Percentiles rank a stretch among this genome's conserved stretches.
phyloP scores from a whole-genome alignment of 257 asterid species.

The Euphrasia confusa region DNA sequence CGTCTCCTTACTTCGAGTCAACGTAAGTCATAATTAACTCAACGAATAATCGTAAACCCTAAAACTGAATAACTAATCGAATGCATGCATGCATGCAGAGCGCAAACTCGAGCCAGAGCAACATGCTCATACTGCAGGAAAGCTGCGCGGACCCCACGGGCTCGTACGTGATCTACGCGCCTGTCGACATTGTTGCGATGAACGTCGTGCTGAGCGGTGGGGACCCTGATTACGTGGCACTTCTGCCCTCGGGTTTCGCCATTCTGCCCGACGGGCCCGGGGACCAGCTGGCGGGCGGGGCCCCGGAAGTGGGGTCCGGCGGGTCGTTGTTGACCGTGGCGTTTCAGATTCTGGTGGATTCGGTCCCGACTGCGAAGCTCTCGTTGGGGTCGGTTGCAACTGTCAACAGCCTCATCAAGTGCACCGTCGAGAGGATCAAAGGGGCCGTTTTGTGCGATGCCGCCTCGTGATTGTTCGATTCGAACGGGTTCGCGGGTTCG shows the following conservation, averaged over 20 bases:
- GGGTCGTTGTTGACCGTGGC: constrained; percentile 50
- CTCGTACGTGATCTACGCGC: constrained; percentile 49
- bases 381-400: constrained; percentile 54
- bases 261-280: constrained; percentile 49
- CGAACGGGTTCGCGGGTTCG: not conserved
- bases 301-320: constrained; percentile 30
- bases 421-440: constrained; percentile 54
- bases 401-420: constrained; percentile 49
- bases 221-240: constrained; percentile 49
- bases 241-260: constrained; percentile 56
- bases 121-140: constrained; percentile 51
- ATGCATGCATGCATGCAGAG: constrained; percentile 27
- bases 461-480: constrained; percentile 17
- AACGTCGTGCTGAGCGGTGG: constrained; percentile 50
- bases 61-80: not conserved
- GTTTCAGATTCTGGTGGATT: constrained; percentile 53
- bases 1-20: constrained; percentile 44
- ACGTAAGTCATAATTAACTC: constrained; percentile 27
- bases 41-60: not conserved
- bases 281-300: constrained; percentile 8
- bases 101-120: constrained; percentile 49
- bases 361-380: constrained; percentile 53
- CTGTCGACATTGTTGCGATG: constrained; percentile 44
- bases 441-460: constrained; percentile 30
- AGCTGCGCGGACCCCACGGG: constrained; percentile 41